A percentile compares a stretch with the other conserved stretches of the same genome.
These are phyloP conservation scores for Microbotryum silenes-acaulis DNA, from an alignment of 1,284 basidiomycete genomes.

Conservation along the genomic window DNA sequence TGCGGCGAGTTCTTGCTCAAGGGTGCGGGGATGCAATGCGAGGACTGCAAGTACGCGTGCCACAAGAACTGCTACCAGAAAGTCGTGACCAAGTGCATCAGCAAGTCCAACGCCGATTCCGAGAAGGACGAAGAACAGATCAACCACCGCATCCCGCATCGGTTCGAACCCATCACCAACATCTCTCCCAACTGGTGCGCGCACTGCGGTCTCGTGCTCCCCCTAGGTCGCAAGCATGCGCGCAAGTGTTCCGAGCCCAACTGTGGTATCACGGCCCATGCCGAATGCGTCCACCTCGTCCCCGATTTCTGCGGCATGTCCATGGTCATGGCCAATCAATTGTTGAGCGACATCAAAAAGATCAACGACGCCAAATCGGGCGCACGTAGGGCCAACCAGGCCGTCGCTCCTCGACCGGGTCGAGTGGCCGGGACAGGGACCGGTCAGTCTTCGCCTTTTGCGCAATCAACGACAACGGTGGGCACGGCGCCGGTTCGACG, in stretches of 20 bases:
- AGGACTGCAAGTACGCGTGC: slow-evolving; percentile 97
- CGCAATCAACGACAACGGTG: slow-evolving; percentile 28
- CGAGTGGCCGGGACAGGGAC: not conserved
- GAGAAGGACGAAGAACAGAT: slow-evolving; percentile 98
- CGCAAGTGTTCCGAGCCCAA: slow-evolving; percentile 77
- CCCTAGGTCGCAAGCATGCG: slow-evolving; percentile 92
- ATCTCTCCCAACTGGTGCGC: slow-evolving; percentile 99
- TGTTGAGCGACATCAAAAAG: slow-evolving; percentile 75
- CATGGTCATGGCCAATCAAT: slow-evolving; percentile 95
- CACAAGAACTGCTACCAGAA: slow-evolving; percentile 99
- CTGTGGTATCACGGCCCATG: slow-evolving; percentile 93
- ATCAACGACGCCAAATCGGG: slow-evolving; percentile 47
- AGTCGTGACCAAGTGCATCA: slow-evolving; percentile 98
- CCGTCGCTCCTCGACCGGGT: not conserved
- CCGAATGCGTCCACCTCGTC: slow-evolving; percentile 94
- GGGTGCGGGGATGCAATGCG: slow-evolving; percentile 95
- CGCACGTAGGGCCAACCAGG: slow-evolving; percentile 27
- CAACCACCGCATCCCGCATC: slow-evolving; percentile 97
- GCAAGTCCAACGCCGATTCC: slow-evolving; percentile 80
- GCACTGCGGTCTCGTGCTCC: slow-evolving; percentile 97
- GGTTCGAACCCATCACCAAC: slow-evolving; percentile 95
- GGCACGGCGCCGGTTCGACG: slow-evolving; percentile 6
- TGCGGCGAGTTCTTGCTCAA: slow-evolving; percentile 97
- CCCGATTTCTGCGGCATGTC: slow-evolving; percentile 99
- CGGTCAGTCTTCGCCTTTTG: slow-evolving; percentile 9